A percentile compares a stretch with the other conserved stretches of the same genome.
Conservation (phyloP, 768 basidiomycete species). For the Pleurotus tuoliensis region DNA sequence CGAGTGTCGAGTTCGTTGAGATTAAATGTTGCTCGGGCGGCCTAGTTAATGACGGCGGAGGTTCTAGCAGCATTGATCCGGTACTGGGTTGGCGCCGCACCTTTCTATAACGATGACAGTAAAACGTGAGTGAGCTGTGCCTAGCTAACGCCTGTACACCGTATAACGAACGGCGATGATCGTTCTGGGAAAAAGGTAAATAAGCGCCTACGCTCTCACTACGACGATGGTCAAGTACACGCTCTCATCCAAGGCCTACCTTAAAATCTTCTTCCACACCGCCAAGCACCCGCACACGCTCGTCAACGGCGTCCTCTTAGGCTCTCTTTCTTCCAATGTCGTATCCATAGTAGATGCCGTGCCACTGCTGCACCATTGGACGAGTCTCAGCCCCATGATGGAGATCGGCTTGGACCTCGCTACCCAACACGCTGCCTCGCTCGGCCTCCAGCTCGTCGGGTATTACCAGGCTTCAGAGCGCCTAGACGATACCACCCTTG, state of each 20-base stretch:
- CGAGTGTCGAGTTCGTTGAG: too few species aligned
- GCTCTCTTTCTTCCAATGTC: constrained; percentile 32
- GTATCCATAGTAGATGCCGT: constrained; percentile 62
- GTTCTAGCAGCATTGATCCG: too few species aligned
- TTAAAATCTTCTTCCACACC: constrained; percentile 74
- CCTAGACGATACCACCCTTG: constrained; percentile 55
- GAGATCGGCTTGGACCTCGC: constrained; percentile 80
- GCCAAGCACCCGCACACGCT: constrained; percentile 73
- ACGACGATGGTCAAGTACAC: constrained; percentile 41
- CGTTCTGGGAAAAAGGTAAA: too few species aligned
- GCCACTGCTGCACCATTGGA: constrained; percentile 84
- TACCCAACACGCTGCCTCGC: constrained; percentile 54
- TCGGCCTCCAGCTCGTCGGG: constrained; percentile 54
- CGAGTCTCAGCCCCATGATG: constrained; percentile 80
- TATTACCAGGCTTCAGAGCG: constrained; percentile 75
- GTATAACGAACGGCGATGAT: too few species aligned
- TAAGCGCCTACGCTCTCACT: too few species aligned
- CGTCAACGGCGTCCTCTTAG: constrained; percentile 79
- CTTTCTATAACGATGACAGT: too few species aligned
- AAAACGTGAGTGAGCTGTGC: too few species aligned
- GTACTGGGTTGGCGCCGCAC: too few species aligned
- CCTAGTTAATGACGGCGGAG: too few species aligned
- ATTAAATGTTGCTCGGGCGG: too few species aligned
- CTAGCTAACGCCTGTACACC: too few species aligned
- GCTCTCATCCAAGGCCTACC: constrained; percentile 58